phyloP scores from a whole-genome alignment of 2,329 filamentous ascomycete genomes.

The Exserohilum turcica region DNA sequence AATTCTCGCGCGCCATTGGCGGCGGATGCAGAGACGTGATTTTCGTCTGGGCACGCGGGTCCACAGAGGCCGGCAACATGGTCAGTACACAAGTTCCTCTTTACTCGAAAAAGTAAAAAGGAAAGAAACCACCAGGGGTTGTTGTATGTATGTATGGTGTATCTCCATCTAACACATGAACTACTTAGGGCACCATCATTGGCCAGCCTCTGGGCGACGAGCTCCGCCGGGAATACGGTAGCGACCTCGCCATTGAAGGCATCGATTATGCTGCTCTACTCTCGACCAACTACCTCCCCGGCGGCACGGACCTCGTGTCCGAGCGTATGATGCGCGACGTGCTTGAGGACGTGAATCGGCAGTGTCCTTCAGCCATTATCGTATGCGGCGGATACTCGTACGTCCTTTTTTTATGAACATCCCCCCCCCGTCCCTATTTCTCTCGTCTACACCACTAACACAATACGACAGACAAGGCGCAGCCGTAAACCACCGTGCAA shows the following conservation, averaged over 20 bases:
- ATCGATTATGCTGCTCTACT: conserved; percentile 6
- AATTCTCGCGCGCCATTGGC: background rate
- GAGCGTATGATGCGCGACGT: conserved; percentile 3
- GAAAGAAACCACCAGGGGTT: no score
- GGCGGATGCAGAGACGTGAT: conserved; percentile 4
- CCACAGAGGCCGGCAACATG: conserved; percentile 6
- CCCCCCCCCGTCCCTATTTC: no score
- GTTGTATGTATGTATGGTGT: no score
- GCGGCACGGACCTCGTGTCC: conserved; percentile 2
- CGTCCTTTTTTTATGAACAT: background rate
- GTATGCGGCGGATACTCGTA: conserved; percentile 6
- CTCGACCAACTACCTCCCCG: conserved; percentile 5
- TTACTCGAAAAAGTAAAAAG: background rate
- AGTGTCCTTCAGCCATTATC: conserved; percentile 1
- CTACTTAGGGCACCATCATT: background rate
- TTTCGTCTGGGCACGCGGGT: conserved; percentile 9
- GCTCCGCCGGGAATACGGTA: conserved; percentile 3
- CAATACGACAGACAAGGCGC: background rate
- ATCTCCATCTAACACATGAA: background rate
- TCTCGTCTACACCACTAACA: background rate
- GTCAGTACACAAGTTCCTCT: background rate
- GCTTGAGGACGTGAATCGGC: background rate
- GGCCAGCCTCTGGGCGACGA: conserved; percentile 7
- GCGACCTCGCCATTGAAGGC: conserved; percentile 4
- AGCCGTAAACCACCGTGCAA: conserved; percentile 5